These are phyloP conservation scores for Aspergillus sparsus DNA, from an alignment of 495 filamentous ascomycete genomes.

Conservation along the genomic window DNA sequence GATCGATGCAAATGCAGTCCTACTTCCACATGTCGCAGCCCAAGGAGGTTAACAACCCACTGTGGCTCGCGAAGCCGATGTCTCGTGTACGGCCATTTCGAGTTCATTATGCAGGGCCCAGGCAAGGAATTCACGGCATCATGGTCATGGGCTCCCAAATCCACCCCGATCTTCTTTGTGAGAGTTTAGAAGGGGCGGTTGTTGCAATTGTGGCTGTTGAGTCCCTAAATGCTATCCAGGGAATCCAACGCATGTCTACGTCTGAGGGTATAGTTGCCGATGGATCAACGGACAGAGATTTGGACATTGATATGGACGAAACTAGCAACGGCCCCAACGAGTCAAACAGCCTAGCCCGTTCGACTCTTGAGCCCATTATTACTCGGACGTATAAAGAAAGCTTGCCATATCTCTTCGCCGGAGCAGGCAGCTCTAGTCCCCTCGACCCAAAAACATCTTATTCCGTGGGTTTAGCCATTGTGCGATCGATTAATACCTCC, in stretches of 20 bases:
- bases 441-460: constrained; percentile 46
- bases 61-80: constrained; percentile 53
- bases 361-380: neutral
- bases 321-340: neutral
- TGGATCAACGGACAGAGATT: constrained; percentile 21
- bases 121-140: constrained; percentile 53
- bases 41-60: constrained; percentile 32
- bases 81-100: constrained; percentile 51
- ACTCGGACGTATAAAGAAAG: constrained; percentile 31
- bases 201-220: constrained; percentile 60
- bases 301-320: constrained; percentile 32
- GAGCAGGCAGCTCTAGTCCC: constrained; percentile 40
- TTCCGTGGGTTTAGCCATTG: constrained; percentile 54
- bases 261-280: constrained; percentile 4
- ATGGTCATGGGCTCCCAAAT: constrained; percentile 54
- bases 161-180: constrained; percentile 46
- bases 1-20: constrained; percentile 78
- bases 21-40: constrained; percentile 65
- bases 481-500: constrained; percentile 47
- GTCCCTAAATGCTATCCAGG: constrained; percentile 35
- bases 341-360: neutral
- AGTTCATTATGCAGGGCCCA: constrained; percentile 56
- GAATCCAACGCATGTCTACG: constrained; percentile 12
- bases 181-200: constrained; percentile 58
- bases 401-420: constrained; percentile 47